Evolutionary conservation across 768 basidiomycete species (phyloP).

Genomic region (Psilocybe sp.): DNA sequence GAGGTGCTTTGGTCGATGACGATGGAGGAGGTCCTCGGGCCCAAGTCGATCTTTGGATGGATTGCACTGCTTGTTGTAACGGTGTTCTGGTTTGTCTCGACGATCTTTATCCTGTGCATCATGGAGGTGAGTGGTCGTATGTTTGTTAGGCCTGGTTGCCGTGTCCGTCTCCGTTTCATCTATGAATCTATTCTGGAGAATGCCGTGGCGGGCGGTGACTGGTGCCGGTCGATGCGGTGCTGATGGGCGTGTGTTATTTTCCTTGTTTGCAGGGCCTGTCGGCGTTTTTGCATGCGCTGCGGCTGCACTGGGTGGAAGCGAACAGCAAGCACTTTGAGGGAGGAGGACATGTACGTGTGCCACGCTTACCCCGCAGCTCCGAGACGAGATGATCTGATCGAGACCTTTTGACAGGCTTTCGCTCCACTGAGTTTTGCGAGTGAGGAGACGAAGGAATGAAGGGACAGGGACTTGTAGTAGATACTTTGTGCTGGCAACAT

Average conservation of each 20-base stretch:
- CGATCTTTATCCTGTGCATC: constrained; percentile 78
- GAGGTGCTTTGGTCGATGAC: constrained; percentile 94
- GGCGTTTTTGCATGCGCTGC: constrained; percentile 93
- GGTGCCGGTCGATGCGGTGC: constrained; percentile 11
- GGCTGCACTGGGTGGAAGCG: constrained; percentile 97
- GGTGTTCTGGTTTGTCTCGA: constrained; percentile 77
- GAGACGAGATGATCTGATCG: constrained; percentile 18
- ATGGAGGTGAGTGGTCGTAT: constrained; percentile 72
- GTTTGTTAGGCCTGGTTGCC: too few species aligned
- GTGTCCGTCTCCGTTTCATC: constrained; percentile 26
- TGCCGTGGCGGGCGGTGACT: not conserved
- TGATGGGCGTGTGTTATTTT: not conserved
- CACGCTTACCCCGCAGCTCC: constrained; percentile 19
- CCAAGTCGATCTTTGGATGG: constrained; percentile 63
- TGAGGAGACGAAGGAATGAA: constrained; percentile 35
- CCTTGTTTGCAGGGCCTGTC: constrained; percentile 67
- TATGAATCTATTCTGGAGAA: constrained; percentile 9
- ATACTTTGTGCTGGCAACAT: constrained; percentile 6
- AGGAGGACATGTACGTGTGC: constrained; percentile 74
- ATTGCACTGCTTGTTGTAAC: constrained; percentile 47
- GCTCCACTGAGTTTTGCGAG: constrained; percentile 47
- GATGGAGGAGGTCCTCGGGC: constrained; percentile 56
- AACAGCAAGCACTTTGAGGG: constrained; percentile 96
- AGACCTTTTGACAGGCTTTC: constrained; percentile 39
- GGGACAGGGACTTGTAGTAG: not conserved